Percentiles rank a stretch among this genome's conserved stretches.
phyloP scores from a whole-genome alignment of 345 rosid genomes.

The Salix udensis region DNA sequence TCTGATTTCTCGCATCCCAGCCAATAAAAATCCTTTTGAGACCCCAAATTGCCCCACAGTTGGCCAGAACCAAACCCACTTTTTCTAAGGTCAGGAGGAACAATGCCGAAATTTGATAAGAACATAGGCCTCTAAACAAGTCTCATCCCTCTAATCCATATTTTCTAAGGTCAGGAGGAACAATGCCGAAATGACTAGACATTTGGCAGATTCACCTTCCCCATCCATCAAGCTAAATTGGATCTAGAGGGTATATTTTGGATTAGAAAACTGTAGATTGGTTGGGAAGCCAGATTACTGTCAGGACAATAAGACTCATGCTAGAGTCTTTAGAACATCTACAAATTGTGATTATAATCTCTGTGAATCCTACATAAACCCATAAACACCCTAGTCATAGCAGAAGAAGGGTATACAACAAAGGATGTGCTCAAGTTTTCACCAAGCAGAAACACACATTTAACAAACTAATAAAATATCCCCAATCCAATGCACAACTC shows the following conservation, averaged over 20 bases:
- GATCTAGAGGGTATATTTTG: too few relatives aligned
- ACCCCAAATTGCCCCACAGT: slow-evolving; percentile 17
- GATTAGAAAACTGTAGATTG: too few relatives aligned
- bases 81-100: slow-evolving; percentile 43
- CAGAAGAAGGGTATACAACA: not conserved
- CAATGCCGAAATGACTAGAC: too few relatives aligned
- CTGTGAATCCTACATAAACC: not conserved
- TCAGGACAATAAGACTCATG: too few relatives aligned
- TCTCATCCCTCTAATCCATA: slow-evolving; percentile 65
- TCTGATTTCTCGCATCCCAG: slow-evolving; percentile 13
- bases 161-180: too few relatives aligned
- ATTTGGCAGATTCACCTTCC: too few relatives aligned
- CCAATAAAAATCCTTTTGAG: slow-evolving; percentile 11
- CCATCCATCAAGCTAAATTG: too few relatives aligned
- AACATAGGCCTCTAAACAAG: slow-evolving; percentile 42
- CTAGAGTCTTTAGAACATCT: too few relatives aligned
- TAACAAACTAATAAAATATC: not conserved
- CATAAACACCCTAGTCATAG: not conserved
- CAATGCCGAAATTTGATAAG: slow-evolving; percentile 33
- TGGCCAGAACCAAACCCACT: slow-evolving; percentile 12
- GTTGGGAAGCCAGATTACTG: too few relatives aligned
- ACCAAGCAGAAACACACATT: not conserved
- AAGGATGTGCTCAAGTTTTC: not conserved
- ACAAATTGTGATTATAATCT: too few relatives aligned
- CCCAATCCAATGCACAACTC: not conserved